These are phyloP conservation scores for Cyclocybe aegerita DNA, from an alignment of 768 basidiomycete genomes.

Conservation along the genomic window DNA sequence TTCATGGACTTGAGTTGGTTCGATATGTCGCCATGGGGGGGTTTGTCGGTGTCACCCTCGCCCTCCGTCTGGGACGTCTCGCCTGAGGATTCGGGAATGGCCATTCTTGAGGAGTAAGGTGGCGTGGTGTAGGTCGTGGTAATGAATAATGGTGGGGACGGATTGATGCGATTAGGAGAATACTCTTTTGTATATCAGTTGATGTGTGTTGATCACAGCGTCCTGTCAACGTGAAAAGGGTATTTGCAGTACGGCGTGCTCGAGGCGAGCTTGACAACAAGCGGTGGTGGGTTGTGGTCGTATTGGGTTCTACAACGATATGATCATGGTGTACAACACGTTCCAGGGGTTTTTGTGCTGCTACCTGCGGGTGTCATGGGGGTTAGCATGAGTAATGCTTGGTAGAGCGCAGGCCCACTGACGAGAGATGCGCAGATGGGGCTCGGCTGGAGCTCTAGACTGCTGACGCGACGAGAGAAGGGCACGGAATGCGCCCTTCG, in stretches of 20 bases:
- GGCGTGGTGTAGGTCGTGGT: slow-evolving; percentile 17
- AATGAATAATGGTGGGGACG: slow-evolving; percentile 10
- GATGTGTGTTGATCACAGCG: slow-evolving; percentile 13
- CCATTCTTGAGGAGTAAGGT: slow-evolving; percentile 33
- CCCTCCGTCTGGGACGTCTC: slow-evolving; percentile 51
- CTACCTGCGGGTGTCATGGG: slow-evolving; percentile 10
- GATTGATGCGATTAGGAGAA: slow-evolving; percentile 20
- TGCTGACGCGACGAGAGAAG: slow-evolving; percentile 17
- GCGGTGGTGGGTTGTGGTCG: slow-evolving; percentile 23
- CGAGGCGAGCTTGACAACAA: slow-evolving; percentile 20
- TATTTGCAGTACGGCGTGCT: slow-evolving; percentile 19
- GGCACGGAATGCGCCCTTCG: slow-evolving; percentile 24
- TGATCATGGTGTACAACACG: slow-evolving; percentile 42
- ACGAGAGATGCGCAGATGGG: neutral
- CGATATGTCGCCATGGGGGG: slow-evolving; percentile 40
- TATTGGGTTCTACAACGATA: slow-evolving; percentile 38
- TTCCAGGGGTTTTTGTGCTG: slow-evolving; percentile 30
- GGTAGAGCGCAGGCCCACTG: neutral
- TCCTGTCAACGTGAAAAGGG: slow-evolving; percentile 19
- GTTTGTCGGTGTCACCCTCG: slow-evolving; percentile 65
- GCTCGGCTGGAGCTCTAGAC: neutral
- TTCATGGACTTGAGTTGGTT: slow-evolving; percentile 23
- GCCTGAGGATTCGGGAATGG: slow-evolving; percentile 46
- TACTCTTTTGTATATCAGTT: slow-evolving; percentile 19
- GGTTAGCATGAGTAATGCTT: neutral